Evolutionary conservation across 495 filamentous ascomycete species (phyloP).

Genomic region (Hyaloscypha hepaticicola): DNA sequence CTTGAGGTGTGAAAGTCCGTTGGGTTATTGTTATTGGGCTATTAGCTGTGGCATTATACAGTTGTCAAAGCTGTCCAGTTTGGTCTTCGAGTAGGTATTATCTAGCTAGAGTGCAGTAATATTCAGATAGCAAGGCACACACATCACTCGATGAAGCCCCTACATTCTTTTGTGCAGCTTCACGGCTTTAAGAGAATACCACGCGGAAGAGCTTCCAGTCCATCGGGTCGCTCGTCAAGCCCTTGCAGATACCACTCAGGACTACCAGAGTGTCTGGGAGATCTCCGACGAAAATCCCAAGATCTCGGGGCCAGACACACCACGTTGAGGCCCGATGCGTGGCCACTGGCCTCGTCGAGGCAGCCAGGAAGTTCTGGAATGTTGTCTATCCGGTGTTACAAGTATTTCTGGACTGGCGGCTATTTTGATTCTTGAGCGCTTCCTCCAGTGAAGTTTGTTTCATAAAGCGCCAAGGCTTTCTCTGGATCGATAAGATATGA

Average conservation of each 20-base stretch:
- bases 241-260: not conserved
- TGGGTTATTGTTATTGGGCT: constrained; percentile 12
- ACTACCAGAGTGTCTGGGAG: not conserved
- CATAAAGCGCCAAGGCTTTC: not conserved
- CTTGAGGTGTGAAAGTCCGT: not conserved
- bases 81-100: not conserved
- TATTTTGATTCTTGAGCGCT: not conserved
- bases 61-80: not conserved
- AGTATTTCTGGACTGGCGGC: not conserved
- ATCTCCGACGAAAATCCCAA: not conserved
- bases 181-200: not conserved
- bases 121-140: not conserved
- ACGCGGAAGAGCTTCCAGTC: not conserved
- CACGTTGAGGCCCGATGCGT: not conserved
- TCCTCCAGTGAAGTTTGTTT: not conserved
- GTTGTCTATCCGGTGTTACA: not conserved
- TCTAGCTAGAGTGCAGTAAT: not conserved
- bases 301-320: not conserved
- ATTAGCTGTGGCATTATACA: not conserved
- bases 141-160: not conserved
- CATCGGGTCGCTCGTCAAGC: not conserved
- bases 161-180: not conserved
- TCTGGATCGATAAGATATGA: not conserved
- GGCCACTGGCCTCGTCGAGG: not conserved
- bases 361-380: not conserved